Evolutionary conservation across 805 yeast genomes (phyloP).

Genomic region (Candida awuae): DNA sequence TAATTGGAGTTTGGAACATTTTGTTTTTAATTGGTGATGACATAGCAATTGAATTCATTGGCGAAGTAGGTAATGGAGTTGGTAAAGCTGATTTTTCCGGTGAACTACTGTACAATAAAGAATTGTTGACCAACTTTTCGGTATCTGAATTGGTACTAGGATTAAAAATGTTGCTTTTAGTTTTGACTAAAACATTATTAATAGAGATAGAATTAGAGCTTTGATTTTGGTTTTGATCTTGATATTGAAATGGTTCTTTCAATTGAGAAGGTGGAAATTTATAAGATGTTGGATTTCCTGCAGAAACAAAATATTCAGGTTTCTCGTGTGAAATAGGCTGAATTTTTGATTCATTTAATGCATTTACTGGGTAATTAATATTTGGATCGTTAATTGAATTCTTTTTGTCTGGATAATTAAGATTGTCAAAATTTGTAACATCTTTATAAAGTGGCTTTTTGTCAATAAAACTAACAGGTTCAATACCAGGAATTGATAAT

Average conservation of each 20-base stretch:
- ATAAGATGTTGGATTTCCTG: constrained; percentile 39
- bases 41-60: constrained; percentile 9
- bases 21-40: constrained; percentile 29
- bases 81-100: constrained; percentile 7
- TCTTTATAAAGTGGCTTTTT: constrained; percentile 27
- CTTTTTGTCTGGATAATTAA: constrained; percentile 15
- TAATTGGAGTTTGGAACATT: constrained; percentile 12
- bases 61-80: constrained; percentile 10
- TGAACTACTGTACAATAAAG: neutral
- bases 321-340: neutral
- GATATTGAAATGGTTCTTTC: constrained; percentile 14
- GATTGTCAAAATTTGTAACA: constrained; percentile 31
- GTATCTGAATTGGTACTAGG: neutral
- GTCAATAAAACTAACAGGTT: constrained; percentile 17
- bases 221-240: neutral
- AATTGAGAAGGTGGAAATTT: constrained; percentile 44
- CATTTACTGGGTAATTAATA: neutral
- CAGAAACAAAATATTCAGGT: constrained; percentile 40
- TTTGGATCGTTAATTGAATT: neutral
- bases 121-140: neutral
- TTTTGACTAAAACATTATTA: neutral
- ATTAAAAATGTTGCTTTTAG: neutral
- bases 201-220: neutral
- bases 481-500: constrained; percentile 48
- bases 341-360: neutral